Percentiles rank a stretch among this genome's conserved stretches.
Conservation (phyloP, 2,329 filamentous ascomycete genomes). For the Fusarium drepaniforme region DNA sequence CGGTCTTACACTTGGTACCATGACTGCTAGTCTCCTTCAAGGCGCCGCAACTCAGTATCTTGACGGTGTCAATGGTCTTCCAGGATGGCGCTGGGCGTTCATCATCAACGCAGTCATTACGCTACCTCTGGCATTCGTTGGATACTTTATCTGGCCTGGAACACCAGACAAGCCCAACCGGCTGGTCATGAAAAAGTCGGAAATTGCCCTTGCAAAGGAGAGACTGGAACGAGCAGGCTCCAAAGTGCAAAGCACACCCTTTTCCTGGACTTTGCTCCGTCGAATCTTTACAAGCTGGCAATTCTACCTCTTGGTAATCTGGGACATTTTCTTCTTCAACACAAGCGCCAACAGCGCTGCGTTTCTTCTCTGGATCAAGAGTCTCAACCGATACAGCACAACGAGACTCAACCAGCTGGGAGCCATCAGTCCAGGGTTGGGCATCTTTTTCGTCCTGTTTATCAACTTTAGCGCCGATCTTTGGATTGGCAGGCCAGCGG, state of each 20-base stretch:
- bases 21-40: conserved; percentile 29
- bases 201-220: conserved; percentile 16
- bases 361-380: conserved; percentile 37
- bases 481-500: conserved; percentile 26
- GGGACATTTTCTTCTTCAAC: conserved; percentile 36
- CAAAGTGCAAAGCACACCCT: conserved; percentile 23
- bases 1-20: conserved; percentile 29
- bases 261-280: conserved; percentile 13
- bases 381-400: conserved; percentile 23
- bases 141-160: conserved; percentile 34
- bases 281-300: conserved; percentile 27
- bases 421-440: conserved; percentile 31
- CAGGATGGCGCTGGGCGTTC: conserved; percentile 32
- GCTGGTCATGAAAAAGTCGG: conserved; percentile 12
- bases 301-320: conserved; percentile 29
- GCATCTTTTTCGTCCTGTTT: conserved; percentile 36
- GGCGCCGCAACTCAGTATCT: conserved; percentile 30
- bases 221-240: conserved; percentile 16
- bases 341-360: conserved; percentile 27
- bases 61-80: conserved; percentile 18
- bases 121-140: conserved; percentile 28
- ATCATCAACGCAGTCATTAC: conserved; percentile 37
- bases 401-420: conserved; percentile 28
- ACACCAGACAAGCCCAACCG: conserved; percentile 28
- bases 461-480: conserved; percentile 41